phyloP scores from a whole-genome alignment of 2,329 filamentous ascomycete species.

The Monilinia laxa region DNA sequence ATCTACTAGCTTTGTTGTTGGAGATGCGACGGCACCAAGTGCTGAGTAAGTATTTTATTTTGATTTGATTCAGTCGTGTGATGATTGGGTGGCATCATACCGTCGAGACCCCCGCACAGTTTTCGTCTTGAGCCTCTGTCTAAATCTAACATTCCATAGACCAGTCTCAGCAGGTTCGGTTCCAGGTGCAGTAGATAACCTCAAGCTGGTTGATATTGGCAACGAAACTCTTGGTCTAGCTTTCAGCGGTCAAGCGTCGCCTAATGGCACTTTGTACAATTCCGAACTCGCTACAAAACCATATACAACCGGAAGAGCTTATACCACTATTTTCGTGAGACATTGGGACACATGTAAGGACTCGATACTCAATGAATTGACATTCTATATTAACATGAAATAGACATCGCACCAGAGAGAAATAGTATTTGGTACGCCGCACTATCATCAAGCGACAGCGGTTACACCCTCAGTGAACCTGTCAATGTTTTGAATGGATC shows the following conservation, averaged over 20 bases:
- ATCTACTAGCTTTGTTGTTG: constrained; percentile 32
- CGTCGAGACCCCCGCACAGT: too few relatives aligned
- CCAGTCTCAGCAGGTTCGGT: constrained; percentile 31
- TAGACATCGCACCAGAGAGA: constrained; percentile 30
- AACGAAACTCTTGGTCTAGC: constrained; percentile 29
- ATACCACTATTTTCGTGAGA: constrained; percentile 32
- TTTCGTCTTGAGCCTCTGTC: neutral
- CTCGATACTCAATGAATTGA: neutral
- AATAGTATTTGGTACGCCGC: constrained; percentile 36
- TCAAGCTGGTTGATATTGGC: constrained; percentile 29
- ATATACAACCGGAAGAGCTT: constrained; percentile 28
- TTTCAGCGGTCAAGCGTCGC: constrained; percentile 30
- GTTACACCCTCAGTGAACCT: constrained; percentile 32
- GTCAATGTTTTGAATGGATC: constrained; percentile 35
- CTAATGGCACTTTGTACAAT: constrained; percentile 34
- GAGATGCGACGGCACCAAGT: constrained; percentile 31
- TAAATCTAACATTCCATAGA: constrained; percentile 25
- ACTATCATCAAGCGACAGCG: constrained; percentile 25
- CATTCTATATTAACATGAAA: constrained; percentile 1
- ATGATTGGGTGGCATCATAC: neutral
- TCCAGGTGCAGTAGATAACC: constrained; percentile 31
- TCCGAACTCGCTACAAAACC: constrained; percentile 28
- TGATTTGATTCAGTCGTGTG: neutral
- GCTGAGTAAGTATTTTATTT: constrained; percentile 27
- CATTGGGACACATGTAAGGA: constrained; percentile 36